These are phyloP conservation scores for Trichosporon faecale DNA, from an alignment of 1,284 basidiomycete species.

Conservation along the genomic window DNA sequence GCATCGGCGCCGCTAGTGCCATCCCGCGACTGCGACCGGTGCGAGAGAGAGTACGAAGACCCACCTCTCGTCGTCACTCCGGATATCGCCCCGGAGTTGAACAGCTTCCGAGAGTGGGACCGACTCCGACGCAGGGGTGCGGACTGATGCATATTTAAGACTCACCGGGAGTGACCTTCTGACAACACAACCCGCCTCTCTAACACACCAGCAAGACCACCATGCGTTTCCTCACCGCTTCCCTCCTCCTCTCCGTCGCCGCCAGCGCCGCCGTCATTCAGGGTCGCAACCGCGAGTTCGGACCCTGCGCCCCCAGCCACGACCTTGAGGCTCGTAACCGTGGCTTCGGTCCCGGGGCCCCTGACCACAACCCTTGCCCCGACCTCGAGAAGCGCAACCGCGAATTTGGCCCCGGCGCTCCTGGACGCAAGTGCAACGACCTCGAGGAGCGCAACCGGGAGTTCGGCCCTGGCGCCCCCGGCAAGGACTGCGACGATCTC, in stretches of 20 bases:
- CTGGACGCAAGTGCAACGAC: not conserved
- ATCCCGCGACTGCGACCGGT: not conserved
- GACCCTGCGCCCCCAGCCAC: too few relatives aligned
- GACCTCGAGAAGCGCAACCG: not conserved
- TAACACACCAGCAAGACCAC: not conserved
- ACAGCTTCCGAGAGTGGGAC: not conserved
- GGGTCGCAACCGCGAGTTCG: not conserved
- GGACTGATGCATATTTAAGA: not conserved
- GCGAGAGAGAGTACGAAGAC: not conserved
- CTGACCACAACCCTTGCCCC: not conserved
- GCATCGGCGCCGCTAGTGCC: not conserved
- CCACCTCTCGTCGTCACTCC: not conserved
- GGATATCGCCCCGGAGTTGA: not conserved
- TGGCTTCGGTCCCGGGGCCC: too few relatives aligned
- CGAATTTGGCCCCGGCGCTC: not conserved
- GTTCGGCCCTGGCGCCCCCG: not conserved
- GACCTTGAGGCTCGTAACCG: too few relatives aligned
- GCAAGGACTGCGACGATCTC: not conserved
- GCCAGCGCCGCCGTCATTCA: not conserved
- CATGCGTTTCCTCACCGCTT: not conserved
- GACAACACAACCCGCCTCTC: not conserved
- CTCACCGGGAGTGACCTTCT: not conserved
- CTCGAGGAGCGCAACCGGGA: not conserved
- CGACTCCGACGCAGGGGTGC: not conserved
- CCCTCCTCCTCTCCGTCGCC: not conserved